Evolutionary conservation across 371 early-diverging fungal genomes (phyloP).

Genomic region (Amoeboaphelidium protococcarum): DNA sequence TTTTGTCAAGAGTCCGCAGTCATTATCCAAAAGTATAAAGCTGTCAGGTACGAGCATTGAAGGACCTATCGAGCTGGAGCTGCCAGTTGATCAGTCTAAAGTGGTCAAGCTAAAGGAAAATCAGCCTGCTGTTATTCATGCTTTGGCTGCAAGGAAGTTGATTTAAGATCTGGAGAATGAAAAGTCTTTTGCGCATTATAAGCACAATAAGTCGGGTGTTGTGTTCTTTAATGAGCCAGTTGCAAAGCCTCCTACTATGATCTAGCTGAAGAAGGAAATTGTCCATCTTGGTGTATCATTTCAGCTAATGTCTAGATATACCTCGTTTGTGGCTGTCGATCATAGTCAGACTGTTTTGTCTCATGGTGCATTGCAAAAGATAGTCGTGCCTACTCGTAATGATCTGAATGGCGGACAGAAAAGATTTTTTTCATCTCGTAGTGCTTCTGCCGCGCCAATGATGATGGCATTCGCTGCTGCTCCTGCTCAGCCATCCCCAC

Average conservation of each 20-base stretch:
- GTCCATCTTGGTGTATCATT: slow-evolving; percentile 7
- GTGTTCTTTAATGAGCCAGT: slow-evolving; percentile 1
- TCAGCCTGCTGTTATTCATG: slow-evolving; percentile 10
- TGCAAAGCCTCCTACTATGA: no score
- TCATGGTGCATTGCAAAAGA: slow-evolving; percentile 3
- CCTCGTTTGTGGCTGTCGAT: slow-evolving; percentile 3
- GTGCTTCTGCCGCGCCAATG: slow-evolving; percentile 2
- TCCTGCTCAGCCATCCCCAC: background rate
- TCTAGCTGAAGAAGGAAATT: slow-evolving; percentile 4
- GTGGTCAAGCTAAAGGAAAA: slow-evolving; percentile 3
- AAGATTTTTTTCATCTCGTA: background rate
- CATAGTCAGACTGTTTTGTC: background rate
- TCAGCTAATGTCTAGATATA: slow-evolving; percentile 5
- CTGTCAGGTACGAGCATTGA: slow-evolving; percentile 12
- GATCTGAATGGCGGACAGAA: background rate
- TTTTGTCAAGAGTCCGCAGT: slow-evolving; percentile 7
- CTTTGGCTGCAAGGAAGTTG: slow-evolving; percentile 16
- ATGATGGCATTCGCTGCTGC: background rate
- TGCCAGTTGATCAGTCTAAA: slow-evolving; percentile 8
- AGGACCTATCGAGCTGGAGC: slow-evolving; percentile 15
- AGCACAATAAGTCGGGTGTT: slow-evolving; percentile 1
- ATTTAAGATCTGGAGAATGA: slow-evolving; percentile 15
- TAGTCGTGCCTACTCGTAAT: slow-evolving; percentile 1
- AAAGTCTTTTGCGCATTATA: slow-evolving; percentile 8
- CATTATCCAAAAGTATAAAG: slow-evolving; percentile 7